These are phyloP conservation scores for Lonicera japonica DNA, from an alignment of 129 eudicot genomes.

Conservation along the genomic window DNA sequence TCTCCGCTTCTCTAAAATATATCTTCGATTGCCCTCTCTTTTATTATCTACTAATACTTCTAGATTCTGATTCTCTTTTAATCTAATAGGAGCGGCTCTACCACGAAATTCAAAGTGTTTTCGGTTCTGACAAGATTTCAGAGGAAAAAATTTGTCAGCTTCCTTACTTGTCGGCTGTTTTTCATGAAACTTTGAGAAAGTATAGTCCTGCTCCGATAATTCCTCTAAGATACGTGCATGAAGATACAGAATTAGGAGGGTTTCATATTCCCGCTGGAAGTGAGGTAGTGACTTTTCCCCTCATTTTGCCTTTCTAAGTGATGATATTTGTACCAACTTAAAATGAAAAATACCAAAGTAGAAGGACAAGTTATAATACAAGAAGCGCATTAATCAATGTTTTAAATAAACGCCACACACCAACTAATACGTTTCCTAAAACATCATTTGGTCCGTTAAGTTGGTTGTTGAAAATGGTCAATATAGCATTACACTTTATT, in stretches of 20 bases:
- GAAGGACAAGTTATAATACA: no score
- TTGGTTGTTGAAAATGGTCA: no score
- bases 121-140: slow-evolving; percentile 40
- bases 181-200: slow-evolving; percentile 54
- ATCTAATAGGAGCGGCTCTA: slow-evolving; percentile 45
- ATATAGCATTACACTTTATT: no score
- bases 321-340: neutral
- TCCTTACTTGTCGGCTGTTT: slow-evolving; percentile 43
- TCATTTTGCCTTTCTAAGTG: neutral
- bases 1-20: neutral
- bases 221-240: slow-evolving; percentile 47
- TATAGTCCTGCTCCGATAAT: slow-evolving; percentile 51
- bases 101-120: slow-evolving; percentile 41
- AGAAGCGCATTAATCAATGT: no score
- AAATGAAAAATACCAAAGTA: no score
- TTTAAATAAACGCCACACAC: no score
- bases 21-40: neutral
- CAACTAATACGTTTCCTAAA: no score
- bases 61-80: neutral
- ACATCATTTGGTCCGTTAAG: no score
- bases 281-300: slow-evolving; percentile 32
- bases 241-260: slow-evolving; percentile 58
- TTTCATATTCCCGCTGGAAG: slow-evolving; percentile 54
- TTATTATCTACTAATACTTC: neutral
- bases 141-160: slow-evolving; percentile 49